Percentiles rank a stretch among this genome's conserved stretches.
Evolutionary conservation across 495 filamentous ascomycete species (phyloP).

Genomic region (Pyronema domesticum): DNA sequence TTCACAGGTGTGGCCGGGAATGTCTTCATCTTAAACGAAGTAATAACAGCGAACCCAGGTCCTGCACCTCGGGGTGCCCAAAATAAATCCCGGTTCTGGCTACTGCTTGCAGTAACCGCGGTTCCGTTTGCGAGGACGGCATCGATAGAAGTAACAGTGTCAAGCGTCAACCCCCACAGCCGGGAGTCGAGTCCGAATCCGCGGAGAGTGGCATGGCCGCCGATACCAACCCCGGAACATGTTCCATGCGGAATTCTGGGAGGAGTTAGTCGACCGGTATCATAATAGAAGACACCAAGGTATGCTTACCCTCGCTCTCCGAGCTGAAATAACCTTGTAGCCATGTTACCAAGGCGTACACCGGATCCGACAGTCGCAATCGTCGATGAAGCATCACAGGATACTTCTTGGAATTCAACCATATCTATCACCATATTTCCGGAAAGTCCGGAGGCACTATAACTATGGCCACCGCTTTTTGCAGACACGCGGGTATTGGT

Average conservation of each 20-base stretch:
- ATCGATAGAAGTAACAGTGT: conserved; percentile 38
- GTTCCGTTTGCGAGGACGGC: conserved; percentile 44
- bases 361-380: conserved; percentile 49
- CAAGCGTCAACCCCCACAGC: conserved; percentile 42
- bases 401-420: conserved; percentile 30
- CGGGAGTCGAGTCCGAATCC: conserved; percentile 44
- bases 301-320: conserved; percentile 34
- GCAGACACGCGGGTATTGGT: background rate
- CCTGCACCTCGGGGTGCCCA: conserved; percentile 40
- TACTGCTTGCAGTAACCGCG: conserved; percentile 26
- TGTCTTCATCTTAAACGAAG: conserved; percentile 43
- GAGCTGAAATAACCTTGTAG: conserved; percentile 35
- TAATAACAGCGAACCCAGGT: conserved; percentile 43
- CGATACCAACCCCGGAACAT: conserved; percentile 47
- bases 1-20: conserved; percentile 35
- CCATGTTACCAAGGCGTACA: conserved; percentile 42
- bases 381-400: conserved; percentile 33
- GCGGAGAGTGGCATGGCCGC: conserved; percentile 54
- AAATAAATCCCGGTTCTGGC: conserved; percentile 31
- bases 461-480: conserved; percentile 12
- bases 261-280: background rate
- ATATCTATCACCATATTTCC: conserved; percentile 35
- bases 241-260: conserved; percentile 46
- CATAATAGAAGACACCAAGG: background rate
- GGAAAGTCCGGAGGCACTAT: conserved; percentile 8